phyloP scores from a whole-genome alignment of 805 yeast genomes.

The Monosporozyma siamensis region DNA sequence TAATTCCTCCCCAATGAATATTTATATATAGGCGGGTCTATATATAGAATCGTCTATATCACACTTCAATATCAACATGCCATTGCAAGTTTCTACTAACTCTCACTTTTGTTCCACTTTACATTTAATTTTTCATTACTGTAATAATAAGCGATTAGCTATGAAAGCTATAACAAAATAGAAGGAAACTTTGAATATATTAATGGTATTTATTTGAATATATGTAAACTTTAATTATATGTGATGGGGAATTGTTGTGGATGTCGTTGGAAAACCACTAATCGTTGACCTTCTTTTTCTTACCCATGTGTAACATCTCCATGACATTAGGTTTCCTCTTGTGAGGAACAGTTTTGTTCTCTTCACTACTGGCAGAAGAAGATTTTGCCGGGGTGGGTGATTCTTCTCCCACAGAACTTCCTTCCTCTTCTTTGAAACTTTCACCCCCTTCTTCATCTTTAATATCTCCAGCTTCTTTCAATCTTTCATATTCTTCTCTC shows the following conservation, averaged over 20 bases:
- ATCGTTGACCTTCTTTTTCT: neutral
- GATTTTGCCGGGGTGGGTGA: neutral
- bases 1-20: neutral
- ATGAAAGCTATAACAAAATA: too few relatives aligned
- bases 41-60: too few relatives aligned
- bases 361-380: neutral
- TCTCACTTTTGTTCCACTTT: too few relatives aligned
- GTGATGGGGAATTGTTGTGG: too few relatives aligned
- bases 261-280: neutral
- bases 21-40: neutral
- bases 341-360: neutral
- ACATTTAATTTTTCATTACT: too few relatives aligned
- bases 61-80: too few relatives aligned
- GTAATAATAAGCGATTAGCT: too few relatives aligned
- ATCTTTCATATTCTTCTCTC: neutral
- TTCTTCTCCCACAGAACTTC: neutral
- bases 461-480: conserved; percentile 5
- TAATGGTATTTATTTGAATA: too few relatives aligned
- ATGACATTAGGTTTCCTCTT: neutral
- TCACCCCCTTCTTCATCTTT: neutral
- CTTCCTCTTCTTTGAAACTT: neutral
- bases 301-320: neutral
- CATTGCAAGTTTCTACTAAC: too few relatives aligned
- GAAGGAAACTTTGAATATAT: too few relatives aligned
- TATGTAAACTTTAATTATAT: too few relatives aligned